Evolutionary conservation across 2,329 filamentous ascomycete species (phyloP).

Genomic region (Apiospora arundinis): DNA sequence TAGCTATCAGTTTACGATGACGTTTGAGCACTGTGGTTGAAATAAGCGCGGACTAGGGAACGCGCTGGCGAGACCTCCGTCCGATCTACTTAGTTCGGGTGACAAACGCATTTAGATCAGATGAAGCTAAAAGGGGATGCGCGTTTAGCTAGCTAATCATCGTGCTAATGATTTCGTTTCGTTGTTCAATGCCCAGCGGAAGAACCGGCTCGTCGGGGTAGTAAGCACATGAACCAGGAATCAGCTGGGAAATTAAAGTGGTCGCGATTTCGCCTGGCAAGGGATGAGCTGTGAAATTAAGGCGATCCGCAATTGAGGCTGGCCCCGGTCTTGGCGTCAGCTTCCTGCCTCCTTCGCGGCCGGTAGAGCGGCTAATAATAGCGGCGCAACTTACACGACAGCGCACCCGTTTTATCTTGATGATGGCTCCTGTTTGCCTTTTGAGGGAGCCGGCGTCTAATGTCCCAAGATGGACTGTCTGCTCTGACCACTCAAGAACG

Average conservation of each 20-base stretch:
- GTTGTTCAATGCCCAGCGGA: neutral
- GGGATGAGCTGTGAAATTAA: neutral
- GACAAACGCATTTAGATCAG: neutral
- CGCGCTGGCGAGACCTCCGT: neutral
- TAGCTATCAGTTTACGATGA: neutral
- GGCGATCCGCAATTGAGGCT: conserved; percentile 4
- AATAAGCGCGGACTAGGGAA: neutral
- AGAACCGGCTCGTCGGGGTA: neutral
- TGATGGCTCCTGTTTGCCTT: neutral
- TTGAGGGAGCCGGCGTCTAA: neutral
- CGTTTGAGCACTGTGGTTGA: neutral
- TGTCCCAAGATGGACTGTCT: neutral
- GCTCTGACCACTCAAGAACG: neutral
- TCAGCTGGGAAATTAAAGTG: neutral
- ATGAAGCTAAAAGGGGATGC: neutral
- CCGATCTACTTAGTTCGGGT: neutral
- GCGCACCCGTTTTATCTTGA: neutral
- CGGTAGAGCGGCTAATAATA: neutral
- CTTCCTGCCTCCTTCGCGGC: neutral
- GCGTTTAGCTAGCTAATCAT: neutral
- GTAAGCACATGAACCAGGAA: neutral
- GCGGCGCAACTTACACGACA: neutral
- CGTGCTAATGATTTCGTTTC: neutral
- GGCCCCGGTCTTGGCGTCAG: neutral
- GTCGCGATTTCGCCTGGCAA: neutral